Evolutionary conservation across 805 yeast species (phyloP).

Genomic region (Barnettozyma populi): DNA sequence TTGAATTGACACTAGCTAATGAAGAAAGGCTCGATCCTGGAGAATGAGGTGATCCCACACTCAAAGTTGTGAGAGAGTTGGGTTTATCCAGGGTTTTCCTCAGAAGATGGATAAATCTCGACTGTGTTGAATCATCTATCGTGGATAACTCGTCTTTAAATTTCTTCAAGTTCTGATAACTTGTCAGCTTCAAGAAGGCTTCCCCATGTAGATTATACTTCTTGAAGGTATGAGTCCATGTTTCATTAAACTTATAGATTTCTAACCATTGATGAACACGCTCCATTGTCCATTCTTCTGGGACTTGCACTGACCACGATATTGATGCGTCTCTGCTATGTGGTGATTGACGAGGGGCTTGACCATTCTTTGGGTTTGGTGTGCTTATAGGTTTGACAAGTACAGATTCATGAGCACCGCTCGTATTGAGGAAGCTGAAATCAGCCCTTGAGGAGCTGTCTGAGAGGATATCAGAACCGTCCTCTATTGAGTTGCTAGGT

Average conservation of each 20-base stretch:
- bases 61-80: conserved; percentile 17
- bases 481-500: conserved; percentile 4
- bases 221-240: conserved; percentile 67
- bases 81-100: conserved; percentile 36
- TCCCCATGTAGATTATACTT: conserved; percentile 55
- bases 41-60: conserved; percentile 12
- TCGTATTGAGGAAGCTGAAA: conserved; percentile 24
- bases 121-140: conserved; percentile 46
- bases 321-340: conserved; percentile 25
- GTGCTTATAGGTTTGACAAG: background rate
- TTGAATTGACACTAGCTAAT: conserved; percentile 17
- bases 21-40: conserved; percentile 18
- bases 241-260: conserved; percentile 57
- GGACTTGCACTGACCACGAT: conserved; percentile 46
- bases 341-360: conserved; percentile 11
- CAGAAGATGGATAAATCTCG: conserved; percentile 49
- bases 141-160: conserved; percentile 36
- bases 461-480: background rate
- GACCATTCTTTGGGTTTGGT: background rate
- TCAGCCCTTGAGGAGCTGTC: conserved; percentile 12
- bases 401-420: conserved; percentile 10
- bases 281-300: conserved; percentile 67
- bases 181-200: conserved; percentile 59
- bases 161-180: conserved; percentile 52
- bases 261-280: conserved; percentile 67